These are phyloP conservation scores for Nakataea oryzae DNA, from an alignment of 2,329 filamentous ascomycete species.

Conservation along the genomic window DNA sequence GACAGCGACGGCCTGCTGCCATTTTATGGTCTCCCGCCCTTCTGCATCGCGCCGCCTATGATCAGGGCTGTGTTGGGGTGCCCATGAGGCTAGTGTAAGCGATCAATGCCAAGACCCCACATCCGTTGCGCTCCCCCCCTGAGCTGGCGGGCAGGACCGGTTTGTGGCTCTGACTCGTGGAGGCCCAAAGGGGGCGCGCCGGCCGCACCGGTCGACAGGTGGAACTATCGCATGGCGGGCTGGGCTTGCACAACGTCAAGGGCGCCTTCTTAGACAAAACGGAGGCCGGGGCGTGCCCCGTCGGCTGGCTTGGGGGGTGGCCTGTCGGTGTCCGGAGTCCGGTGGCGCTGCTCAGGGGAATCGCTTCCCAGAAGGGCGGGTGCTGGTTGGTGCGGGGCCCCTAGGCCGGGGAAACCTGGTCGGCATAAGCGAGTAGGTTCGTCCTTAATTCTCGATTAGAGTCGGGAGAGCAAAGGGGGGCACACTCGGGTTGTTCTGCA, in stretches of 20 bases:
- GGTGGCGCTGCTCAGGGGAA: not conserved
- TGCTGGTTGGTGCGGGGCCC: too few relatives aligned
- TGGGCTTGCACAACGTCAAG: too few relatives aligned
- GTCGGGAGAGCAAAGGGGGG: not conserved
- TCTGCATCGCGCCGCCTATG: not conserved
- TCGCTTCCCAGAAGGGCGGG: not conserved
- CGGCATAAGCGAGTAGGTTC: not conserved
- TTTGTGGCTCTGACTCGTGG: not conserved
- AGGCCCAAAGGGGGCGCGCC: not conserved
- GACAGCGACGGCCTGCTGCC: not conserved
- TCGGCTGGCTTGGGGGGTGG: not conserved
- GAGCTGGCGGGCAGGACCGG: not conserved
- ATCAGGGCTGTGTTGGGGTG: too few relatives aligned
- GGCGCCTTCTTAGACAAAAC: not conserved
- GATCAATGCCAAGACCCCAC: not conserved
- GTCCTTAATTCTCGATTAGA: not conserved
- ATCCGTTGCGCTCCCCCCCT: not conserved
- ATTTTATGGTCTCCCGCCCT: not conserved
- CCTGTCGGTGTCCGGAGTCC: not conserved
- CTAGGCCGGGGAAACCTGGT: not conserved
- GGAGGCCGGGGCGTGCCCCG: too few relatives aligned
- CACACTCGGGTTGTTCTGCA: not conserved
- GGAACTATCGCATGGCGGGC: not conserved
- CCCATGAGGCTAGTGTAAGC: not conserved
- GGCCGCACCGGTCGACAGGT: not conserved